Evolutionary conservation across 2,329 filamentous ascomycete genomes (phyloP), one percentile per base, ranked within the genome.

Genomic region (Gnomoniopsis smithogilvyi): DNA sequence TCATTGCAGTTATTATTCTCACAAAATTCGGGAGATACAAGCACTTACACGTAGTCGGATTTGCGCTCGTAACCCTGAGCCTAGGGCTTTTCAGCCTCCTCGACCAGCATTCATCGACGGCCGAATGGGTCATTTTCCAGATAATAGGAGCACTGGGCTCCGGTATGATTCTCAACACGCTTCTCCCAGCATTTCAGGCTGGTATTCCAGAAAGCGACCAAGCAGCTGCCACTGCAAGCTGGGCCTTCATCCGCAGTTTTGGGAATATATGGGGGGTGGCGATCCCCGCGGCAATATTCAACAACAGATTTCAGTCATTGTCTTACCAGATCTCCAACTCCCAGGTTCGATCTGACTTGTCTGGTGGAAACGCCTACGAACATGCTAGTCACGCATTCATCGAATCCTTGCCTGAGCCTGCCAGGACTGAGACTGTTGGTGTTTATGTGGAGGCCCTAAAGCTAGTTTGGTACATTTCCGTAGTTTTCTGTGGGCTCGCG

Each of bases 201-300:
- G 59, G 67, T 0, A 58, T 75, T 0, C 46, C 64, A 1, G 74
- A 77, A 17, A 59, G 60, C 1, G 73, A 78, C 48, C 64, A 68
- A 0, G 71, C 73, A 1, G 58, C 69, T 2, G 71, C 76, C 0
- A 74, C 74, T 1, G 72, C 69, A 0, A 72, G 74, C 51, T 78
- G 72, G 68, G 63, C 67, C 0, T 82, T 82, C 60, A 68, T 77
- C 59, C 72, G 79, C 12, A 72, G 66, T 38, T 74, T 82, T 21
- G 80, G 79, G 1, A 67, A 71, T n/a, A 73, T 76, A 4, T 75
- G 80, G 65, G 79, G 79, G 15, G 72, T 78, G 0, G 69, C 77
- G 0, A 74, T 83, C 33, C 72, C 76, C 0, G 72, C 70, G 1
- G 33, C 33, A 7, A 36, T 36, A 7, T 36, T 36, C 33, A 36